Percentiles rank a stretch among this genome's conserved stretches.
phyloP scores from a whole-genome alignment of 768 basidiomycete species.

The Suillus variegatus region DNA sequence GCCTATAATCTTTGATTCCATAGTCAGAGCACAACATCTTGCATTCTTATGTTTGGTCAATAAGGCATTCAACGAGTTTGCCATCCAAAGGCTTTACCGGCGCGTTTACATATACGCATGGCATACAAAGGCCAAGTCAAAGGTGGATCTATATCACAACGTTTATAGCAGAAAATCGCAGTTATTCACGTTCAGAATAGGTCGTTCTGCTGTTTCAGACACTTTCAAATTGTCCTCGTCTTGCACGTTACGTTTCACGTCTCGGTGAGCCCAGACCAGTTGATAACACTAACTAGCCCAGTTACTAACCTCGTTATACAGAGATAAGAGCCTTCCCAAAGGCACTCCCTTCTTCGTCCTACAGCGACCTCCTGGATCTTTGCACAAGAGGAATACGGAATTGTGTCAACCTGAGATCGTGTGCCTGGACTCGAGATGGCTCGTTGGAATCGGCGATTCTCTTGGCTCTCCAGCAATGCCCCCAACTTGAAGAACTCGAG shows the following conservation, averaged over 20 bases:
- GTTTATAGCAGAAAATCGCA: background rate
- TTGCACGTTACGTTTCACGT: constrained; percentile 57
- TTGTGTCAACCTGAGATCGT: constrained; percentile 60
- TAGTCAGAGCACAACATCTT: constrained; percentile 56
- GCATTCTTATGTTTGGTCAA: constrained; percentile 57
- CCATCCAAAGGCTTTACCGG: constrained; percentile 55
- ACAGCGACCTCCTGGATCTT: constrained; percentile 37
- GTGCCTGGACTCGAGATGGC: constrained; percentile 82
- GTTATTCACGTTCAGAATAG: constrained; percentile 34
- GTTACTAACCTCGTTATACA: constrained; percentile 26
- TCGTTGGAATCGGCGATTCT: constrained; percentile 65
- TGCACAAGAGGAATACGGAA: constrained; percentile 58
- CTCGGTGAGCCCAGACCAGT: constrained; percentile 50
- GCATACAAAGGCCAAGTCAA: constrained; percentile 65
- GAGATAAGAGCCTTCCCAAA: constrained; percentile 79
- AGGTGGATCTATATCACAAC: constrained; percentile 38
- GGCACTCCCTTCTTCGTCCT: constrained; percentile 31
- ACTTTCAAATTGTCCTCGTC: constrained; percentile 50
- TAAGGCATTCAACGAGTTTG: constrained; percentile 52
- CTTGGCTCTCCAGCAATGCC: constrained; percentile 44
- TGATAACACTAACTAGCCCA: constrained; percentile 4
- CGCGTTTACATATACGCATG: constrained; percentile 66
- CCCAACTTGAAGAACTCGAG: constrained; percentile 56
- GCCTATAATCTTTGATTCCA: constrained; percentile 50
- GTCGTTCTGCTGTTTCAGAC: constrained; percentile 63